phyloP scores from a whole-genome alignment of 116 monocot genomes.

The Dioscorea cayenensis region DNA sequence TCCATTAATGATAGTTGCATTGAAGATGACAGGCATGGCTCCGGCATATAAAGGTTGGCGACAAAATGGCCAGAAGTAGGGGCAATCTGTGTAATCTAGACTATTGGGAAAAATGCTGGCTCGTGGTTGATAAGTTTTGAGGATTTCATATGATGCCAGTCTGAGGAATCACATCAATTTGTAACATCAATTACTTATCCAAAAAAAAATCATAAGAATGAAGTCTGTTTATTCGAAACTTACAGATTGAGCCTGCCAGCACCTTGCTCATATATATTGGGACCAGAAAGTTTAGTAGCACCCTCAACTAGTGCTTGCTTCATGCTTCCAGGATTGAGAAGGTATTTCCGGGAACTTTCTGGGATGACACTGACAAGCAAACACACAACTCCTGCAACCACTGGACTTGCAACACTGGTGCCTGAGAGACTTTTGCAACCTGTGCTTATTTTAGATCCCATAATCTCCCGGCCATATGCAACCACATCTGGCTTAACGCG shows the following conservation, averaged over 20 bases:
- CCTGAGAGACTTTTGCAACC: conserved; percentile 99
- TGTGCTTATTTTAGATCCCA: conserved; percentile 96
- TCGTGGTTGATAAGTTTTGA: conserved; percentile 76
- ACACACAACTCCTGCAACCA: conserved; percentile 93
- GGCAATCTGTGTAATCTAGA: conserved; percentile 92
- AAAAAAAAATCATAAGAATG: not conserved
- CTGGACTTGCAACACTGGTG: conserved; percentile 98
- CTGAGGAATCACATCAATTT: conserved; percentile 27
- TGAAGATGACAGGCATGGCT: conserved; percentile 98
- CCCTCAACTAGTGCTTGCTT: conserved; percentile 99
- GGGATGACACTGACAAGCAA: conserved; percentile 91
- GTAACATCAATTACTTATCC: not conserved
- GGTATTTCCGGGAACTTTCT: conserved; percentile 49
- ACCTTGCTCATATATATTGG: conserved; percentile 96
- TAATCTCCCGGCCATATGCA: conserved; percentile 95
- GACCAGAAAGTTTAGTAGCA: conserved; percentile 81
- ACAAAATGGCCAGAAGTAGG: conserved; percentile 98
- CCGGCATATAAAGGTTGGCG: conserved; percentile 93
- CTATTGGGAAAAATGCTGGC: conserved; percentile 84
- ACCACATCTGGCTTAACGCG: conserved; percentile 98
- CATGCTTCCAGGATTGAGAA: conserved; percentile 98
- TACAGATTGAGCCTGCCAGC: conserved; percentile 93
- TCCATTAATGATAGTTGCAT: conserved; percentile 94
- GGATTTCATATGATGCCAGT: conserved; percentile 76
- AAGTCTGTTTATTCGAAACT: conserved; percentile 22